Evolutionary conservation across 305 asterid genomes (phyloP), one percentile per base, ranked within the genome.

Genomic region (Fraxinus nigra): DNA sequence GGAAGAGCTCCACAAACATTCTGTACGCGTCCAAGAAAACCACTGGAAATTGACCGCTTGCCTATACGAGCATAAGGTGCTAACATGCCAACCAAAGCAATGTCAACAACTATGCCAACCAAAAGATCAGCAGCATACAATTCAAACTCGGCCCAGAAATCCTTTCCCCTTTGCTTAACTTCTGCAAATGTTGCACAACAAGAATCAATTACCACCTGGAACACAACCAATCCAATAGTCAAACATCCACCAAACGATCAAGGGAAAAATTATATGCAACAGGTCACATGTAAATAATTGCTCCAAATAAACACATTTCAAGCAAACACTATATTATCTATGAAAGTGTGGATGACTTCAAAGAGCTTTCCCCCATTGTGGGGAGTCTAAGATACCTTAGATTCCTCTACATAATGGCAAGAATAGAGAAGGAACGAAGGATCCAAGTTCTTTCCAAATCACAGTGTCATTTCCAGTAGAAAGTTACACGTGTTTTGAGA

Each of bases 111-210:
- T 65, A 92, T 81, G 69, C 98, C 98, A 81, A 93, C 98, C 83
- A 95, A 88, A 85, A 93, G 82, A 86, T 95, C 98, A 56, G 98
- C 98, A 35, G 97, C 96, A 82, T 95, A 95, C 89, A 95, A 87
- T 85, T 95, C 98, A 56, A 95, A 95, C 84, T 95, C 98, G 1
- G 97, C 89, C 98, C 98, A 95, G 82, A 95, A 95, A 82, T 92
- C 92, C 79, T 92, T 92, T 82, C 98, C 98, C 85, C 98, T 90
- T 88, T 95, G 90, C 84, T 92, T 92, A 78, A 93, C 94, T 89
- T 95, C 98, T 24, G 98, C 98, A 90, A 93, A 93, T 77, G 98
- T 95, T 67, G 98, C 97, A 90, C 97, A 93, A 82, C 98, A 91
- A 72, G 98, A 88, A 91, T 95, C 98, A 34, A 93, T 95, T 28